Conservation (phyloP, 225 moss, liverwort and hornwort genomes). For the Physcomitrium patens region DNA sequence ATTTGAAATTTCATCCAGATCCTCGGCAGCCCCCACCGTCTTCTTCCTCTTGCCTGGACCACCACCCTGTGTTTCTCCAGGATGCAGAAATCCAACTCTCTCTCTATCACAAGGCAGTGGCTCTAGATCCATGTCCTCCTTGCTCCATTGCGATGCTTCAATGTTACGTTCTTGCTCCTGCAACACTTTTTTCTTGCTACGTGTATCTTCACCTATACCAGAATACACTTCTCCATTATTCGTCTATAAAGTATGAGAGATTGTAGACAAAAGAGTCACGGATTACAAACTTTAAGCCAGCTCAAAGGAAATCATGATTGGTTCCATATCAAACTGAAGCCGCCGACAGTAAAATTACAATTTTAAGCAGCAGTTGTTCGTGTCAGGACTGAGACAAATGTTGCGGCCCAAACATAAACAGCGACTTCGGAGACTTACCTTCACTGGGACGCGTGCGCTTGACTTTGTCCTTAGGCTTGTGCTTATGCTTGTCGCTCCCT, state of each 20-base stretch:
- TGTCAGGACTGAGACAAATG: not conserved
- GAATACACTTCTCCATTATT: not conserved
- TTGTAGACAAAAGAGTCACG: too few relatives aligned
- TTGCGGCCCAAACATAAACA: slow-evolving; percentile 21
- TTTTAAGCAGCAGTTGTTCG: too few relatives aligned
- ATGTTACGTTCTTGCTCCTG: slow-evolving; percentile 59
- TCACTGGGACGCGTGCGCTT: slow-evolving; percentile 70
- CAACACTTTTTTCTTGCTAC: slow-evolving; percentile 57
- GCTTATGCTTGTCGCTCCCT: slow-evolving; percentile 63
- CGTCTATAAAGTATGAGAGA: too few relatives aligned
- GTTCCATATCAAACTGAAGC: too few relatives aligned
- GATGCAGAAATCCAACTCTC: slow-evolving; percentile 25
- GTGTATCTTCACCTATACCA: slow-evolving; percentile 70
- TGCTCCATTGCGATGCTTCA: slow-evolving; percentile 45
- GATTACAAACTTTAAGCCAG: too few relatives aligned
- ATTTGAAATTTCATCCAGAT: slow-evolving; percentile 54
- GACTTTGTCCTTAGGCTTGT: slow-evolving; percentile 68
- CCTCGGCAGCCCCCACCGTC: slow-evolving; percentile 48
- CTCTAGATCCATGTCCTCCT: slow-evolving; percentile 53
- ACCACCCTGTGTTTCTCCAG: slow-evolving; percentile 41
- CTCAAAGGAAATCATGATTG: too few relatives aligned
- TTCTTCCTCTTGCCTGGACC: slow-evolving; percentile 72
- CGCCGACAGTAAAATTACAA: too few relatives aligned
- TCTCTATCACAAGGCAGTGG: slow-evolving; percentile 42
- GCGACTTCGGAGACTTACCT: slow-evolving; percentile 52